Evolutionary conservation across 108 stramenopile genomes (phyloP).

Genomic region (Poteriospumella lacustris): DNA sequence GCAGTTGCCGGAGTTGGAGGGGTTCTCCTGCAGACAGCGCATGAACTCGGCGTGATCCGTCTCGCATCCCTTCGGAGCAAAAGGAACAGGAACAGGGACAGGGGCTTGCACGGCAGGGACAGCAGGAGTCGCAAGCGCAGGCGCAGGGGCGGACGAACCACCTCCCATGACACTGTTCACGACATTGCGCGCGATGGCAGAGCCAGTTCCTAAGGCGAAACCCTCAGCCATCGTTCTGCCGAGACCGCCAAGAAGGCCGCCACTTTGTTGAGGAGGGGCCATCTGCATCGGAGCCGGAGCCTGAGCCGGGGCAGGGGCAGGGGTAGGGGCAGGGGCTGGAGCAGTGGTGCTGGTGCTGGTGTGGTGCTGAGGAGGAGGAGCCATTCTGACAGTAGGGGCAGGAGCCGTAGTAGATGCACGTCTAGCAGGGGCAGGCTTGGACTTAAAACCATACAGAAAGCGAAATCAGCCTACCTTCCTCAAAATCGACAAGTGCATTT

Average conservation of each 20-base stretch:
- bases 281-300: too few relatives aligned
- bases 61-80: too few relatives aligned
- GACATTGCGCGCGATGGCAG: conserved; percentile 1
- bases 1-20: not conserved
- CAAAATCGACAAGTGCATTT: too few relatives aligned
- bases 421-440: too few relatives aligned
- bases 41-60: not conserved
- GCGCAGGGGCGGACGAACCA: not conserved
- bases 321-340: not conserved
- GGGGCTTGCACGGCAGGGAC: not conserved
- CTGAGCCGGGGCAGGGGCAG: not conserved
- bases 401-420: not conserved
- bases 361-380: not conserved
- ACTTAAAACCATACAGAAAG: too few relatives aligned
- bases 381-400: not conserved
- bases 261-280: conserved; percentile 12
- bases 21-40: not conserved
- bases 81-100: not conserved
- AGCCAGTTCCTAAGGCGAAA: conserved; percentile 33
- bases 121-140: not conserved
- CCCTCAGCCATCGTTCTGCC: conserved; percentile 25
- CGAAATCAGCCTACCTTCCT: too few relatives aligned
- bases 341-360: too few relatives aligned
- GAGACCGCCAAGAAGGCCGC: conserved; percentile 9
- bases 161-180: conserved; percentile 21